Evolutionary conservation across 2,329 filamentous ascomycete genomes (phyloP).

Genomic region (Colletotrichum agaves): DNA sequence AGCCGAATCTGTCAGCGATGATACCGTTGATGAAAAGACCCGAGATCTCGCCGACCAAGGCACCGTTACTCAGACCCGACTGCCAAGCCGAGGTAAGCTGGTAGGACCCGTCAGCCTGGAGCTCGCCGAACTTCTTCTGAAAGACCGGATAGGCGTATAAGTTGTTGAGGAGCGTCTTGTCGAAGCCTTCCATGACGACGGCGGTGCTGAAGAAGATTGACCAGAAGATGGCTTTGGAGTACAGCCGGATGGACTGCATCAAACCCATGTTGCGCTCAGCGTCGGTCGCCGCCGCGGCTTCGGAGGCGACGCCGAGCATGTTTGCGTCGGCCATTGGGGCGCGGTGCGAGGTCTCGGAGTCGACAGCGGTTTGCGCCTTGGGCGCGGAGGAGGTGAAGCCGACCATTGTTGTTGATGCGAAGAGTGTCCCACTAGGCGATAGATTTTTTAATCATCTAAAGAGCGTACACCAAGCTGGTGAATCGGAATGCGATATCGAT

Average conservation of each 20-base stretch:
- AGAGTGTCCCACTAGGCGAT: neutral
- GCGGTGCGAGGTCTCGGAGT: constrained; percentile 19
- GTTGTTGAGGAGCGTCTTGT: constrained; percentile 35
- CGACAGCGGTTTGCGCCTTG: constrained; percentile 6
- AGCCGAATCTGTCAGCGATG: constrained; percentile 58
- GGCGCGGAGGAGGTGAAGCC: constrained; percentile 8
- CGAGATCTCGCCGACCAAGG: constrained; percentile 59
- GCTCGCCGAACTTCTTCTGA: constrained; percentile 51
- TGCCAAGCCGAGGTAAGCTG: constrained; percentile 62
- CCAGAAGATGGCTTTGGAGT: constrained; percentile 55
- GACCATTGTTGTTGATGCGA: constrained; percentile 3
- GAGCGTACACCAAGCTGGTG: neutral
- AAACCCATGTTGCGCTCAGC: constrained; percentile 51
- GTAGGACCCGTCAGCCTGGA: constrained; percentile 51
- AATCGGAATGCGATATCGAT: neutral
- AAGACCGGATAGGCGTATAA: constrained; percentile 43
- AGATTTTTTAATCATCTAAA: no score
- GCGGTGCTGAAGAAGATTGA: constrained; percentile 54
- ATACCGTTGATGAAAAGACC: constrained; percentile 62
- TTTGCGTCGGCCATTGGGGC: constrained; percentile 13
- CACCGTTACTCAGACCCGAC: constrained; percentile 60
- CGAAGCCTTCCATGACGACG: constrained; percentile 52
- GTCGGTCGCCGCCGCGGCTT: constrained; percentile 52
- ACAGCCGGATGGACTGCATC: constrained; percentile 53
- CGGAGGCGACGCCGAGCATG: constrained; percentile 30